phyloP scores from a whole-genome alignment of 306 rosid genomes.

The Prunus padus region DNA sequence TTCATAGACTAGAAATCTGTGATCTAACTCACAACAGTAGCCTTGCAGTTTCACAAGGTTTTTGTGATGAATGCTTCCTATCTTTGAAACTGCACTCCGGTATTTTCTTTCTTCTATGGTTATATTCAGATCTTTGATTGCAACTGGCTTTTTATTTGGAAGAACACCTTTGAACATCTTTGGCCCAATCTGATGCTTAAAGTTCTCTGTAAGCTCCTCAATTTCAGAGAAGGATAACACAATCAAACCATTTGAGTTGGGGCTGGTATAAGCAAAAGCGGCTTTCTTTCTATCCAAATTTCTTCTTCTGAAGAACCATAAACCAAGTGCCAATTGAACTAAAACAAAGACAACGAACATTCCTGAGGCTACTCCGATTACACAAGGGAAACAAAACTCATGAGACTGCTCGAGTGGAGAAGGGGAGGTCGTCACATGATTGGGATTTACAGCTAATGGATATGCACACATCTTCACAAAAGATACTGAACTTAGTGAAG shows the following conservation, averaged over 20 bases:
- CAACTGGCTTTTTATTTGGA: slow-evolving; percentile 42
- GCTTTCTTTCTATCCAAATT: slow-evolving; percentile 31
- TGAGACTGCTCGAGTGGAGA: slow-evolving; percentile 27
- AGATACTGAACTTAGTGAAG: slow-evolving; percentile 58
- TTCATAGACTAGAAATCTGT: slow-evolving; percentile 57
- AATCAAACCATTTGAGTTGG: slow-evolving; percentile 50
- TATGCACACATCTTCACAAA: slow-evolving; percentile 64
- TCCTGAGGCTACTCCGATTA: slow-evolving; percentile 61
- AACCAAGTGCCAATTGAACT: slow-evolving; percentile 58
- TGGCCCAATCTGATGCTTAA: slow-evolving; percentile 56
- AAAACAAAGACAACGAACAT: slow-evolving; percentile 39
- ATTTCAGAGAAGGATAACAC: slow-evolving; percentile 59
- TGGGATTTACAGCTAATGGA: slow-evolving; percentile 69
- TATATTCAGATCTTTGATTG: slow-evolving; percentile 50
- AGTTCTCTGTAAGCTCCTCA: slow-evolving; percentile 54
- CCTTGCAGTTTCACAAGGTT: slow-evolving; percentile 77
- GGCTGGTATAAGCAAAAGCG: slow-evolving; percentile 29
- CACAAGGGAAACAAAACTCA: slow-evolving; percentile 50
- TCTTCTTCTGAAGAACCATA: slow-evolving; percentile 49
- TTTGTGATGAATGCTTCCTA: slow-evolving; percentile 72
- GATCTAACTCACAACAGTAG: slow-evolving; percentile 65
- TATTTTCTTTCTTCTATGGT: slow-evolving; percentile 65
- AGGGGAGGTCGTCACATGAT: slow-evolving; percentile 23
- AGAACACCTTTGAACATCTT: slow-evolving; percentile 60
- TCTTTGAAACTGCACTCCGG: slow-evolving; percentile 49